Evolutionary conservation across 352 stramenopile species (phyloP).

Genomic region (Globisporangium irregulare): DNA sequence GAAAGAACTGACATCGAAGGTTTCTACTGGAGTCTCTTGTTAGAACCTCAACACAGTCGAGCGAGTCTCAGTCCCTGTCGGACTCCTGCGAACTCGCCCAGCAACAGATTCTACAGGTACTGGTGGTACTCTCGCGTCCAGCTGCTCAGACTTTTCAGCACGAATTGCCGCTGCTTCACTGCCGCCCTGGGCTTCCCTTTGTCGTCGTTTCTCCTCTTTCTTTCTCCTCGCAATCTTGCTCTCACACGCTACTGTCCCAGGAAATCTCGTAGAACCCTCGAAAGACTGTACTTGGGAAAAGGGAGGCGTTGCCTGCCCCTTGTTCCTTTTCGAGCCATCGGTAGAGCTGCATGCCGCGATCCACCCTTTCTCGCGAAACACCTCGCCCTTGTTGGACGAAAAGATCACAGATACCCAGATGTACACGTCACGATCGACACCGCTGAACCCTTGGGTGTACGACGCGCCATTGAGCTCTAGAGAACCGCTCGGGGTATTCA

Average conservation of each 20-base stretch:
- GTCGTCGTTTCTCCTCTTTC: too few relatives aligned
- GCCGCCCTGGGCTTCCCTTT: too few relatives aligned
- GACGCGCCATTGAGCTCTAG: slow-evolving; percentile 6
- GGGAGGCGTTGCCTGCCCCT: too few relatives aligned
- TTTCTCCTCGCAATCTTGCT: too few relatives aligned
- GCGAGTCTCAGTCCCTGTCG: neutral
- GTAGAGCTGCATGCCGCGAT: slow-evolving; percentile 1
- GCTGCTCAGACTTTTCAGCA: slow-evolving; percentile 3
- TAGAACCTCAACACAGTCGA: neutral
- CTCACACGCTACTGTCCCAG: neutral
- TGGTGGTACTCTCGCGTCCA: slow-evolving; percentile 14
- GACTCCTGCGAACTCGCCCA: slow-evolving; percentile 1
- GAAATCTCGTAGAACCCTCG: slow-evolving; percentile 8
- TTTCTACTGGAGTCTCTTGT: too few relatives aligned
- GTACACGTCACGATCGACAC: neutral
- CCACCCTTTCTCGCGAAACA: slow-evolving; percentile 10
- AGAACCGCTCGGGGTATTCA: neutral
- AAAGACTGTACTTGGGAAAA: neutral
- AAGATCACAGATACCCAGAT: slow-evolving; percentile 6
- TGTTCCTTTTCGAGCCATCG: neutral
- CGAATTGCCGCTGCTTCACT: neutral
- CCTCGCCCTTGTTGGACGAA: neutral
- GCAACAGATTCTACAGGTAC: slow-evolving; percentile 10
- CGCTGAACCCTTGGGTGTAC: slow-evolving; percentile 1
- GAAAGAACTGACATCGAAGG: too few relatives aligned